These are phyloP conservation scores for Pleurotus sapidus DNA, from an alignment of 768 basidiomycete species.

Conservation along the genomic window DNA sequence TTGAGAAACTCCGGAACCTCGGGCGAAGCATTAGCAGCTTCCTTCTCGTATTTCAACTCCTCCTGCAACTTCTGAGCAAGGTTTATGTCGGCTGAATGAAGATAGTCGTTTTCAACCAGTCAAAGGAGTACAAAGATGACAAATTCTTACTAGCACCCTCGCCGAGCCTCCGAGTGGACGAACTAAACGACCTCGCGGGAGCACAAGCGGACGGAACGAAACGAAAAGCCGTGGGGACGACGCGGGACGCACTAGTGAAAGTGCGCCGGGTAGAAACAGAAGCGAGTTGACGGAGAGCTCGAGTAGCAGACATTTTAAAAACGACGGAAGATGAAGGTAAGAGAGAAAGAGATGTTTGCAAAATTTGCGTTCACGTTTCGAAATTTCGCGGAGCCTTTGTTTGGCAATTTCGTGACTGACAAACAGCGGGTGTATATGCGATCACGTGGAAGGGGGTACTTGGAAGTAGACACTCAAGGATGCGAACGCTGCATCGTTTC, in stretches of 20 bases:
- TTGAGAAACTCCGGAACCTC: constrained; percentile 73
- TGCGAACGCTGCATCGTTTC: neutral
- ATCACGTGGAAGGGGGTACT: no score
- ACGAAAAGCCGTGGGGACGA: constrained; percentile 23
- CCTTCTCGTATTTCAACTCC: constrained; percentile 86
- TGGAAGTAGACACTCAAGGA: neutral
- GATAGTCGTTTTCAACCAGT: no score
- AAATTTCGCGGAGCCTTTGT: neutral
- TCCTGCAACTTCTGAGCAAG: constrained; percentile 74
- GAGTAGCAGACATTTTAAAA: constrained; percentile 56
- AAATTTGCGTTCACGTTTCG: neutral
- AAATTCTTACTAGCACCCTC: constrained; percentile 41
- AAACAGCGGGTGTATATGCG: neutral
- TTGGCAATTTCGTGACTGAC: constrained; percentile 4
- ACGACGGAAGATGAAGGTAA: neutral
- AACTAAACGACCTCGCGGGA: constrained; percentile 40
- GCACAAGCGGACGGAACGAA: constrained; percentile 16
- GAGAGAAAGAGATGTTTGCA: constrained; percentile 1
- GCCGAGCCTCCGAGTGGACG: constrained; percentile 38
- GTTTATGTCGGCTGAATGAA: constrained; percentile 59
- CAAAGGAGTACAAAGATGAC: neutral
- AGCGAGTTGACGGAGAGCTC: constrained; percentile 56
- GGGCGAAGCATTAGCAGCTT: constrained; percentile 36
- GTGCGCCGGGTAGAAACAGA: constrained; percentile 34
- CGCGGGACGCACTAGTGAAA: constrained; percentile 20